Evolutionary conservation across 139 green algal genomes (phyloP).

Genomic region (Micractinium conductrix): DNA sequence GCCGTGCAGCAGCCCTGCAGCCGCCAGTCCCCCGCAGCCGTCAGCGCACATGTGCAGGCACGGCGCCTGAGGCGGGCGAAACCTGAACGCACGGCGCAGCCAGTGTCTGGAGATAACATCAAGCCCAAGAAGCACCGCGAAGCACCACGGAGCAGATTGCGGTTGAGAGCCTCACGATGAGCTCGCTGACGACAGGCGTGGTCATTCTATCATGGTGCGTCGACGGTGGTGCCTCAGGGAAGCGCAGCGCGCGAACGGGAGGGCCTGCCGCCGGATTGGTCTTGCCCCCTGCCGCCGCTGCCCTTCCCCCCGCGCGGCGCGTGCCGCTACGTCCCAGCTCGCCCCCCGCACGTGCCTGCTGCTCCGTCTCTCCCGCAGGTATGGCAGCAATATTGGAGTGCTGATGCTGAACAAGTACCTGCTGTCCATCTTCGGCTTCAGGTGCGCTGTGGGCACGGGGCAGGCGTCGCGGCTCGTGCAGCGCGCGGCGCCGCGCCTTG

Average conservation of each 20-base stretch:
- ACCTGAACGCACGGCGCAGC: too few relatives aligned
- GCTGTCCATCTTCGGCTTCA: slow-evolving; percentile 81
- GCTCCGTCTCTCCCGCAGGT: slow-evolving; percentile 58
- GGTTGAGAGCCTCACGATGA: not conserved
- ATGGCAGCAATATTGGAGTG: slow-evolving; percentile 91
- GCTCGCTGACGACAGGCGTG: not conserved
- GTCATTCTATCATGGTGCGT: slow-evolving; percentile 16
- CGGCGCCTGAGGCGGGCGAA: too few relatives aligned
- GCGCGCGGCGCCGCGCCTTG: too few relatives aligned
- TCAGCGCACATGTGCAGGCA: too few relatives aligned
- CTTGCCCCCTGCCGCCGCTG: not conserved
- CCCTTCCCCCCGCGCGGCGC: not conserved
- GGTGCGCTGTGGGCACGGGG: too few relatives aligned
- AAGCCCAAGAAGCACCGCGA: not conserved
- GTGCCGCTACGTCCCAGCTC: not conserved
- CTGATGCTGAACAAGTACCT: slow-evolving; percentile 97
- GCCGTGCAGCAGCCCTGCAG: not conserved
- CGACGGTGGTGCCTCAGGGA: too few relatives aligned
- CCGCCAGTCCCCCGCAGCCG: not conserved
- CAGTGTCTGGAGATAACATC: too few relatives aligned
- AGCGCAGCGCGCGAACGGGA: too few relatives aligned
- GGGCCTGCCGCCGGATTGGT: not conserved
- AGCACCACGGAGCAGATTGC: not conserved
- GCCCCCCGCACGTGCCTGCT: not conserved
- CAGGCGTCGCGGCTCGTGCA: too few relatives aligned